phyloP scores from a whole-genome alignment of 2,329 filamentous ascomycete species.

The Trichoderma sp. region DNA sequence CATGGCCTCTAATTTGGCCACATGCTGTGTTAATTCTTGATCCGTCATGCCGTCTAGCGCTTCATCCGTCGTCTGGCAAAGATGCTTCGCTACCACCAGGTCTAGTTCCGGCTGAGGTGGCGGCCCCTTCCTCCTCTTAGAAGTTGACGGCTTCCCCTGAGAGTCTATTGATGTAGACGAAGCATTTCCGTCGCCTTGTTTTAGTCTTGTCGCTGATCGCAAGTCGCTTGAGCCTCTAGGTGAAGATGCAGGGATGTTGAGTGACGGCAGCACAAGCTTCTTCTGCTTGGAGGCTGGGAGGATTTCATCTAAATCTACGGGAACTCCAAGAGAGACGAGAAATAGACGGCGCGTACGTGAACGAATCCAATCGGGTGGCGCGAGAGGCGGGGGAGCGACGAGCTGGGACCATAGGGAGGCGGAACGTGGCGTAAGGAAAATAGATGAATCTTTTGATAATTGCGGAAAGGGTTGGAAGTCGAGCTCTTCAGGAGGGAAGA shows the following conservation, averaged over 20 bases:
- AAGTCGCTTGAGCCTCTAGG: slow-evolving; percentile 55
- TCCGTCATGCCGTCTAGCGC: slow-evolving; percentile 78
- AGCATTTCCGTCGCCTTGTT: slow-evolving; percentile 49
- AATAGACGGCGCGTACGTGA: slow-evolving; percentile 93
- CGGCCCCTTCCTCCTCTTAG: slow-evolving; percentile 53
- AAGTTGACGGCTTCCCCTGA: slow-evolving; percentile 49
- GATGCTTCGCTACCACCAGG: slow-evolving; percentile 69
- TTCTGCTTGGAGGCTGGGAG: slow-evolving; percentile 96
- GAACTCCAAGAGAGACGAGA: slow-evolving; percentile 90
- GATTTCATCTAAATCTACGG: slow-evolving; percentile 95
- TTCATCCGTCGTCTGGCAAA: slow-evolving; percentile 81
- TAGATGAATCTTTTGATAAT: slow-evolving; percentile 54
- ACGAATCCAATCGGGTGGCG: slow-evolving; percentile 96
- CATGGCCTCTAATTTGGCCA: slow-evolving; percentile 65
- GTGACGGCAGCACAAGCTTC: slow-evolving; percentile 88
- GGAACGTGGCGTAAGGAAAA: slow-evolving; percentile 82
- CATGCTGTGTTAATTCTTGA: slow-evolving; percentile 69
- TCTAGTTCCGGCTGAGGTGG: slow-evolving; percentile 74
- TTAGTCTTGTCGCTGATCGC: slow-evolving; percentile 45
- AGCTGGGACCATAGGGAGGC: slow-evolving; percentile 95
- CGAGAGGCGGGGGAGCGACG: slow-evolving; percentile 87
- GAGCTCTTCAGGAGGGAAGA: slow-evolving; percentile 60
- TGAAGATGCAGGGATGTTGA: slow-evolving; percentile 64
- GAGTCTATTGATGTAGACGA: slow-evolving; percentile 60
- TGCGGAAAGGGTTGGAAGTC: slow-evolving; percentile 50